A percentile compares a stretch with the other conserved stretches of the same genome.
Evolutionary conservation across 345 rosid genomes (phyloP).

Genomic region (Pistacia atlantica): DNA sequence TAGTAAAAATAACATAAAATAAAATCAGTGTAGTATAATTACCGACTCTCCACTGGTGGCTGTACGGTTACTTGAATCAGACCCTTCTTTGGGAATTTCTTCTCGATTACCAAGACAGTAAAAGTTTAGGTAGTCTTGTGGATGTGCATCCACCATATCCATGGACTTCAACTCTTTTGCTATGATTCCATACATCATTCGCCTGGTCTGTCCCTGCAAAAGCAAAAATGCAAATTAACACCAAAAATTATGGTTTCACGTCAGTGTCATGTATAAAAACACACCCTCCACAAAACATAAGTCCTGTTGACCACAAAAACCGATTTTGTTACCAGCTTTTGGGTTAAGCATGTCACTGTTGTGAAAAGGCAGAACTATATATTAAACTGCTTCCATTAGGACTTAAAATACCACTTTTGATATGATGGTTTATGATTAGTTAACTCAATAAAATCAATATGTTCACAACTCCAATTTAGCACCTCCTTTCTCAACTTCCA

Average conservation of each 20-base stretch:
- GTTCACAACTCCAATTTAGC: background rate
- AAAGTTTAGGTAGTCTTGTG: conserved; percentile 79
- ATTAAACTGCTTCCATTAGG: background rate
- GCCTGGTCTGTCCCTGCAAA: conserved; percentile 74
- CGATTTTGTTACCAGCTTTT: background rate
- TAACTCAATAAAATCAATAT: background rate
- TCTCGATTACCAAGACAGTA: conserved; percentile 86
- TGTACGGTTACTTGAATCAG: conserved; percentile 7
- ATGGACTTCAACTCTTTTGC: conserved; percentile 59
- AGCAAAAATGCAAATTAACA: background rate
- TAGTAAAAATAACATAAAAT: background rate
- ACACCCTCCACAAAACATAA: background rate
- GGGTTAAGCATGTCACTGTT: background rate
- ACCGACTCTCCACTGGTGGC: conserved; percentile 41
- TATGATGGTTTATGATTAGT: background rate
- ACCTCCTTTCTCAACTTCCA: background rate
- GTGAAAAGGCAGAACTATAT: background rate
- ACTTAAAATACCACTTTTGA: background rate
- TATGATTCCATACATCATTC: conserved; percentile 81
- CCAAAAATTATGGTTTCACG: background rate
- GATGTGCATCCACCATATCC: conserved; percentile 51
- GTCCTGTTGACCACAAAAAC: background rate
- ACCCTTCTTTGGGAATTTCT: conserved; percentile 37
- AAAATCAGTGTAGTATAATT: conserved; percentile 6
- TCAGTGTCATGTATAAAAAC: background rate